Evolutionary conservation across 2,329 filamentous ascomycete genomes (phyloP).

Genomic region (Neofusicoccum umdonicola): DNA sequence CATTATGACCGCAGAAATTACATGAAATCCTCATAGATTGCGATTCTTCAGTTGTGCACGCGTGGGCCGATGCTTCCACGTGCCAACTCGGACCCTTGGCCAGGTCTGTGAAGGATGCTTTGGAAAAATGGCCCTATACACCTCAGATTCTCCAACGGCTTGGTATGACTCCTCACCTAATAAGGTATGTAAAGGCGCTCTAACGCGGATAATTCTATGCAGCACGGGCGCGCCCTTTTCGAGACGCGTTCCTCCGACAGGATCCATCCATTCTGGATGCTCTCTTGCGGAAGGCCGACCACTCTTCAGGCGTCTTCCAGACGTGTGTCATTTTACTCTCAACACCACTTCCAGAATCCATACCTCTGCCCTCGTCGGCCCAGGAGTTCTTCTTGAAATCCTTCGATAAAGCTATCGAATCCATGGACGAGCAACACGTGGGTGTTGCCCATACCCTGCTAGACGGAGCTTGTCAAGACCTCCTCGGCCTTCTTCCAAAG

Average conservation of each 20-base stretch:
- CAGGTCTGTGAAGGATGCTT: slow-evolving; percentile 46
- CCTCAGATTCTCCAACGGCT: slow-evolving; percentile 51
- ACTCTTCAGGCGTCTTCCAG: background rate
- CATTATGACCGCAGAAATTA: slow-evolving; percentile 30
- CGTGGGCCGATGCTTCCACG: slow-evolving; percentile 48
- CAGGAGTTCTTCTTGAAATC: slow-evolving; percentile 34
- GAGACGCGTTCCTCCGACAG: slow-evolving; percentile 29
- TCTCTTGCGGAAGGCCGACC: slow-evolving; percentile 30
- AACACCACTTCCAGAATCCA: slow-evolving; percentile 27
- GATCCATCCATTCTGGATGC: slow-evolving; percentile 32
- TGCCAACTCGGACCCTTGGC: slow-evolving; percentile 38
- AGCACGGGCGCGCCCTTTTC: slow-evolving; percentile 23
- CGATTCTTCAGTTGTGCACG: slow-evolving; percentile 36
- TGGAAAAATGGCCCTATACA: slow-evolving; percentile 52
- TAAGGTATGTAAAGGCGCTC: too few species aligned
- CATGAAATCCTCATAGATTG: slow-evolving; percentile 34
- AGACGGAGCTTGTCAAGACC: slow-evolving; percentile 34
- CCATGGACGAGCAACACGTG: slow-evolving; percentile 27
- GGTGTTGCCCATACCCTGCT: slow-evolving; percentile 32
- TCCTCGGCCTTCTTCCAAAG: slow-evolving; percentile 27
- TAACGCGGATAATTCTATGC: background rate
- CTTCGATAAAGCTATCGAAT: slow-evolving; percentile 29
- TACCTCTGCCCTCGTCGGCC: slow-evolving; percentile 33
- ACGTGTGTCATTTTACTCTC: slow-evolving; percentile 35
- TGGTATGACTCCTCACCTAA: slow-evolving; percentile 34